A percentile compares a stretch with the other conserved stretches of the same genome.
Evolutionary conservation across 208 protist genomes (phyloP).

Genomic region (Acanthamoeba royreba): DNA sequence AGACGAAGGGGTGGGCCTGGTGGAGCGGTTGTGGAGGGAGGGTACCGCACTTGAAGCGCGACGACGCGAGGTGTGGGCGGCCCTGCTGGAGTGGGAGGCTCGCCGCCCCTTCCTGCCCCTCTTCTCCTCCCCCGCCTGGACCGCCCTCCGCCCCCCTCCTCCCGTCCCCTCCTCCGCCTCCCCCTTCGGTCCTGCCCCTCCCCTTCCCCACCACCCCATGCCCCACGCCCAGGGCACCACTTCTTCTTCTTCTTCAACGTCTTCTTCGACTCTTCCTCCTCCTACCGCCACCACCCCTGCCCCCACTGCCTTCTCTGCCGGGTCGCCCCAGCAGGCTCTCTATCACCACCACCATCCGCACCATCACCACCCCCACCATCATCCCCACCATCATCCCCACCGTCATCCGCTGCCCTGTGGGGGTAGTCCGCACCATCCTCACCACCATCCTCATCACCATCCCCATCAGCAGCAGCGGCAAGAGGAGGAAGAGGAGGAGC

Average conservation of each 20-base stretch:
- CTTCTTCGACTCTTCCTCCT: not conserved
- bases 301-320: not conserved
- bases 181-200: not conserved
- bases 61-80: not conserved
- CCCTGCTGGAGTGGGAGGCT: not conserved
- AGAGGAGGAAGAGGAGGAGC: too few relatives aligned
- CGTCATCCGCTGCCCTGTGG: not conserved
- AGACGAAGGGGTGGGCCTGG: not conserved
- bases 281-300: not conserved
- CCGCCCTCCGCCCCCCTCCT: not conserved
- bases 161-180: not conserved
- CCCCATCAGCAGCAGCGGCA: not conserved
- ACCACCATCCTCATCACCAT: not conserved
- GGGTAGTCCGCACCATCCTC: not conserved
- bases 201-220: too few relatives aligned
- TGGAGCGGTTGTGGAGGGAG: not conserved
- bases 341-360: not conserved
- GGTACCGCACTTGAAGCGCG: not conserved
- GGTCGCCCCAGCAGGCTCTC: not conserved
- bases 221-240: too few relatives aligned
- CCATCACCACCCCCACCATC: not conserved
- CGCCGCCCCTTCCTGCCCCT: not conserved
- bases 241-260: not conserved
- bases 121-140: not conserved
- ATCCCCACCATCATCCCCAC: not conserved